Percentiles rank a stretch among this genome's conserved stretches.
These are phyloP conservation scores for Pyricularia sp. DNA, from an alignment of 2,329 filamentous ascomycete species.

Conservation along the genomic window DNA sequence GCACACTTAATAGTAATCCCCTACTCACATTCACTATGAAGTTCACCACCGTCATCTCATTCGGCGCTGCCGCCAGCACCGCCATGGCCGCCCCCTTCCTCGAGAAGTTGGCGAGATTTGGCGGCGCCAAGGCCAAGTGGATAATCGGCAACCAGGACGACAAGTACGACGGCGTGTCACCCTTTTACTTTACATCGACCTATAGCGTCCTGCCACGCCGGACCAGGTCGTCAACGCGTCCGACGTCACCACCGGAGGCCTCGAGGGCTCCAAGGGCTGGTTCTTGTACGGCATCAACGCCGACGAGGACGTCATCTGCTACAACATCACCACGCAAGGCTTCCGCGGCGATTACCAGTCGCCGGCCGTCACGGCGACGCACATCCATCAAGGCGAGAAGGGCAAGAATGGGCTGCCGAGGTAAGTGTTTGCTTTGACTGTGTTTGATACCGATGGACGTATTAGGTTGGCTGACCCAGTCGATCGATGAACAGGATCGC, in stretches of 20 bases:
- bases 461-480: no score
- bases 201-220: constrained; percentile 34
- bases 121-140: not conserved
- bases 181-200: constrained; percentile 31
- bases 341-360: constrained; percentile 34
- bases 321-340: constrained; percentile 35
- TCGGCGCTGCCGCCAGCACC: not conserved
- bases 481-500: constrained; percentile 16
- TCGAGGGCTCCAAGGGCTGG: constrained; percentile 30
- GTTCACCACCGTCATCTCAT: not conserved
- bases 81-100: not conserved
- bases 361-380: constrained; percentile 35
- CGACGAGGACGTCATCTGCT: constrained; percentile 19
- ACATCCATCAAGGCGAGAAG: constrained; percentile 35
- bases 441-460: no score
- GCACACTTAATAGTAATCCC: no score
- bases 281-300: constrained; percentile 40
- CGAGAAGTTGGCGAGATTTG: not conserved
- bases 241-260: constrained; percentile 16
- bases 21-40: not conserved
- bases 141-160: not conserved
- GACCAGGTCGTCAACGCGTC: constrained; percentile 34
- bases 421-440: not conserved
- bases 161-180: not conserved
- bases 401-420: constrained; percentile 34